These are phyloP conservation scores for Cyberlindnera meyerae DNA, from an alignment of 805 yeast species.

Conservation along the genomic window DNA sequence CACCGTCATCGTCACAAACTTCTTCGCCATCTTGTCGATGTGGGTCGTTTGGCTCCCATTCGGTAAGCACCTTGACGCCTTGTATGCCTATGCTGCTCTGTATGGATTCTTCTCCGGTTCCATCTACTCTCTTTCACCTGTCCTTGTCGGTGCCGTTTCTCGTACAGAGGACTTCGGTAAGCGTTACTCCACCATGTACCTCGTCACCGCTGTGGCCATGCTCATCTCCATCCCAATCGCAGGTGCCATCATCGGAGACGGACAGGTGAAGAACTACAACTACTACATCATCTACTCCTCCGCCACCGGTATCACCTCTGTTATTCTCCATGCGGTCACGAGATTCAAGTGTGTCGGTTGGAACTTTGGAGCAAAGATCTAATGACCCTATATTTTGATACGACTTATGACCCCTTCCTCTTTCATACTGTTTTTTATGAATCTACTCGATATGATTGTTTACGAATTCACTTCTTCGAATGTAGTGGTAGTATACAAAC, in stretches of 20 bases:
- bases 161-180: conserved; percentile 50
- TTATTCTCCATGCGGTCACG: conserved; percentile 34
- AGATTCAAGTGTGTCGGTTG: conserved; percentile 42
- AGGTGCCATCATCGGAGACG: conserved; percentile 40
- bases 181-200: conserved; percentile 53
- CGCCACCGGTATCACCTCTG: conserved; percentile 34
- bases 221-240: conserved; percentile 47
- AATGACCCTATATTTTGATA: background rate
- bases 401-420: background rate
- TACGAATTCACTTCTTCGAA: too few species aligned
- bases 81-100: conserved; percentile 41
- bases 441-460: too few species aligned
- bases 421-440: too few species aligned
- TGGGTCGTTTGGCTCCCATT: conserved; percentile 39
- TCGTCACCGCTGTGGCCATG: conserved; percentile 48
- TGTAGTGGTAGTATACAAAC: background rate
- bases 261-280: conserved; percentile 31
- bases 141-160: conserved; percentile 55
- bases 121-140: conserved; percentile 52
- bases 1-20: conserved; percentile 36
- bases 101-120: conserved; percentile 57
- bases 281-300: conserved; percentile 43
- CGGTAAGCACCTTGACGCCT: conserved; percentile 31
- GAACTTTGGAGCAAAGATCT: conserved; percentile 30
- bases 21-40: conserved; percentile 20